Percentiles rank a stretch among this genome's conserved stretches.
phyloP scores from a whole-genome alignment of 306 rosid genomes.

The Quercus berberidifolia region DNA sequence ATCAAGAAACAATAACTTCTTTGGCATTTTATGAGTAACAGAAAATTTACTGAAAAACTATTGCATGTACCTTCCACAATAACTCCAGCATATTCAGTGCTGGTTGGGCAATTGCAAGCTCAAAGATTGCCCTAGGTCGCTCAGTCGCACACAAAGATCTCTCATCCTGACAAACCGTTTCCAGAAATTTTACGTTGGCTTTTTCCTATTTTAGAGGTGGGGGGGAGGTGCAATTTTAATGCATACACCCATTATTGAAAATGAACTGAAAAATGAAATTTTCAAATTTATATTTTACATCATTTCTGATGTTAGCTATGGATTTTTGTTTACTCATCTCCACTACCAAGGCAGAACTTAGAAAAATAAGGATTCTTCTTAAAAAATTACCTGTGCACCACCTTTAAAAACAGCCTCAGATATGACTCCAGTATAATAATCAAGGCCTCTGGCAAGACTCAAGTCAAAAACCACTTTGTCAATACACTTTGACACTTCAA shows the following conservation, averaged over 20 bases:
- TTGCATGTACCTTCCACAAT: conserved; percentile 75
- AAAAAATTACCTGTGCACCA: conserved; percentile 63
- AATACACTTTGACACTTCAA: conserved; percentile 66
- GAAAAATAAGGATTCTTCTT: not conserved
- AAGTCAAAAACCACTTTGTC: conserved; percentile 83
- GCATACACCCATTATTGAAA: too few species aligned
- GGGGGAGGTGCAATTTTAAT: too few species aligned
- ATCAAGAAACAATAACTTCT: not conserved
- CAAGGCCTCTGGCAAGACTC: conserved; percentile 97
- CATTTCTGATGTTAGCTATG: too few species aligned
- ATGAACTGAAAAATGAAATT: too few species aligned
- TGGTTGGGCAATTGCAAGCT: conserved; percentile 89
- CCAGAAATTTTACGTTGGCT: too few species aligned
- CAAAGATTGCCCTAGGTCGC: conserved; percentile 81
- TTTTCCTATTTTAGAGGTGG: too few species aligned
- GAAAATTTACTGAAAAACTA: not conserved
- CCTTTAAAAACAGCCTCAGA: conserved; percentile 93
- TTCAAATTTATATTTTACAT: too few species aligned
- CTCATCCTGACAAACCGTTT: too few species aligned
- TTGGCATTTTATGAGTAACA: not conserved
- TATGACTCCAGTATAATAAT: conserved; percentile 93
- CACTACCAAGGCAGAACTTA: too few species aligned
- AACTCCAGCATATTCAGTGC: conserved; percentile 96
- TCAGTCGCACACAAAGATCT: too few species aligned
- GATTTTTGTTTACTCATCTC: too few species aligned